Evolutionary conservation across 2,329 filamentous ascomycete genomes (phyloP), one percentile per base, ranked within the genome.

Genomic region (Sporothrix pseudoabietina): DNA sequence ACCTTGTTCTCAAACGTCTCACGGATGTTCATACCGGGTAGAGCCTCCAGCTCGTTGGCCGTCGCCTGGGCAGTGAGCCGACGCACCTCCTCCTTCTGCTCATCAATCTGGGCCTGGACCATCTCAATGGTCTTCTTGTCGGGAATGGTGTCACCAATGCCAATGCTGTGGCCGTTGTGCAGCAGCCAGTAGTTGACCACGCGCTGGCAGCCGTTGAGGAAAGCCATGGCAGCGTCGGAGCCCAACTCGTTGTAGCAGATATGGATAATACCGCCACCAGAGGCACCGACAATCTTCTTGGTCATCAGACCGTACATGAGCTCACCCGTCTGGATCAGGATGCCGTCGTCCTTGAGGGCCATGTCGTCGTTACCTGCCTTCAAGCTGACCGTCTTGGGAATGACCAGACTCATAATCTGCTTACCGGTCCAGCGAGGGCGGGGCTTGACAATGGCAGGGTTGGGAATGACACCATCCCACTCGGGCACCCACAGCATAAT

Each of bases 1-100:
- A 98, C 96, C 84, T 97, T 95, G 84, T 92, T 97, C 83, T 99
- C 96, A 80, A 99, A 99, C 0, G 96, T 98, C 80, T 97, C 94
- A 85, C 97, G 92, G 74, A 99, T 92, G 77, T 97, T 99, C 94
- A 99, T 98, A 88, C 96, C 96, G 59, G 96, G 96, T 71, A 96
- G 84, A n/a, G 94, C 89, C 82, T 99, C 96, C 65, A 99, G 89
- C 78, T 91, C 86, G 81, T 98, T 97, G 69, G 90, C 89, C 3
- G 94, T 97, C 1, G 97, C 97, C 79, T 89, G 85, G 6, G 86
- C 86, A 10, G 94, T 96, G 74, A 97, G 88, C 2, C 87, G 84
- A 59, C 90, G 89, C 73, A 99, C 94, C 77, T 94, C 90, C 0
- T 86, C 85, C 85, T 99, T 99, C 78, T 97, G 90, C 55, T 88